phyloP scores from a whole-genome alignment of 2,329 filamentous ascomycete species.

The Phialemonium atrogriseum region DNA sequence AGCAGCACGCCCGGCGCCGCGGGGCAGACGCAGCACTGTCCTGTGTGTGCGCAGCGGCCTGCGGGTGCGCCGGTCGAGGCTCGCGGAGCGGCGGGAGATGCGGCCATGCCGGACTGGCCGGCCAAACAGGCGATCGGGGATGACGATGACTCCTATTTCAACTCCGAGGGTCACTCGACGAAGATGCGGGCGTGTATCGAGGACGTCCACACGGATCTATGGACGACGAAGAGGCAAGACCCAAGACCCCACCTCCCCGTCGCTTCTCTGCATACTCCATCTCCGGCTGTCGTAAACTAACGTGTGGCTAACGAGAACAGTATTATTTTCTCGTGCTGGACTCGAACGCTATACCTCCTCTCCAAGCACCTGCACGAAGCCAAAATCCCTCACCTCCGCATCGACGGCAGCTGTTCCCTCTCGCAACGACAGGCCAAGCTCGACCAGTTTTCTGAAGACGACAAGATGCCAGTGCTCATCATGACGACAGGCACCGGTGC shows the following conservation, averaged over 20 bases:
- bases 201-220: constrained; percentile 18
- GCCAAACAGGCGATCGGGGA: constrained; percentile 5
- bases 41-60: constrained; percentile 11
- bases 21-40: constrained; percentile 10
- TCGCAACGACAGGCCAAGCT: constrained; percentile 27
- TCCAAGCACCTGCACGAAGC: constrained; percentile 17
- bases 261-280: background rate
- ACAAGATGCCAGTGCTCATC: constrained; percentile 29
- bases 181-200: constrained; percentile 24
- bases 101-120: constrained; percentile 1
- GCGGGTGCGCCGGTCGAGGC: background rate
- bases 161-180: constrained; percentile 18
- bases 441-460: constrained; percentile 23
- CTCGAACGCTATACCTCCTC: constrained; percentile 29
- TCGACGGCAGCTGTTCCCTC: constrained; percentile 34
- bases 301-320: constrained; percentile 15
- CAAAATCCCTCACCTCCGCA: constrained; percentile 23
- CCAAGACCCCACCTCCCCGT: background rate
- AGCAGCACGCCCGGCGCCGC: too few species aligned
- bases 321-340: constrained; percentile 40
- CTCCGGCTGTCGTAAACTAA: too few species aligned
- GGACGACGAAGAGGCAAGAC: constrained; percentile 17
- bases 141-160: constrained; percentile 16
- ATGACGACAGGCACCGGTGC: constrained; percentile 46
- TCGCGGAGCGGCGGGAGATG: background rate